Conservation (phyloP, 352 stramenopile species). For the Pilasporangium apinafurcum region DNA sequence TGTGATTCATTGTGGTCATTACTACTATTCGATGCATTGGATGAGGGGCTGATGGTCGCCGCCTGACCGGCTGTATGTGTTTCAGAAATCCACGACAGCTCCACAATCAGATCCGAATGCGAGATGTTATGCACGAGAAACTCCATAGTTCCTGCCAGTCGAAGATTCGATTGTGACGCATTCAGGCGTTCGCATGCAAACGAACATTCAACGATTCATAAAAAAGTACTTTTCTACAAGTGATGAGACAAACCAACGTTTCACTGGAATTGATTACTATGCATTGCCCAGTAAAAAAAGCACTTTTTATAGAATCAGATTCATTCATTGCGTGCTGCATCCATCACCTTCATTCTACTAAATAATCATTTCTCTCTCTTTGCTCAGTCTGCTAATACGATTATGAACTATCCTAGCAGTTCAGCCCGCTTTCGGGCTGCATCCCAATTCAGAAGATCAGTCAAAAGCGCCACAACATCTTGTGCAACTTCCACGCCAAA, state of each 20-base stretch:
- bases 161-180: background rate
- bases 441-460: constrained; percentile 67
- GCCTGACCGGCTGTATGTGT: constrained; percentile 7
- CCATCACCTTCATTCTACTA: too few species aligned
- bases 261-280: too few species aligned
- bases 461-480: constrained; percentile 67
- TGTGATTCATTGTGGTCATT: constrained; percentile 2
- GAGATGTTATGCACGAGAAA: constrained; percentile 97
- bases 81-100: constrained; percentile 74
- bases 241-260: too few species aligned
- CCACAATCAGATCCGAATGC: constrained; percentile 93
- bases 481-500: constrained; percentile 76
- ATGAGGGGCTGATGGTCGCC: background rate
- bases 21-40: constrained; percentile 1
- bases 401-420: too few species aligned
- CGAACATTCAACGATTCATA: too few species aligned
- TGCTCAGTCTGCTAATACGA: constrained; percentile 2
- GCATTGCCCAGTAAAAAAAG: too few species aligned
- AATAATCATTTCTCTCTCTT: too few species aligned
- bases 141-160: constrained; percentile 53
- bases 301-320: too few species aligned
- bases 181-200: constrained; percentile 2
- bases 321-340: too few species aligned
- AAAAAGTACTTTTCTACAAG: too few species aligned
- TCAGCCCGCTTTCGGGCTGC: constrained; percentile 42